phyloP scores from a whole-genome alignment of 106 monocot species.

The Chionographis japonica region DNA sequence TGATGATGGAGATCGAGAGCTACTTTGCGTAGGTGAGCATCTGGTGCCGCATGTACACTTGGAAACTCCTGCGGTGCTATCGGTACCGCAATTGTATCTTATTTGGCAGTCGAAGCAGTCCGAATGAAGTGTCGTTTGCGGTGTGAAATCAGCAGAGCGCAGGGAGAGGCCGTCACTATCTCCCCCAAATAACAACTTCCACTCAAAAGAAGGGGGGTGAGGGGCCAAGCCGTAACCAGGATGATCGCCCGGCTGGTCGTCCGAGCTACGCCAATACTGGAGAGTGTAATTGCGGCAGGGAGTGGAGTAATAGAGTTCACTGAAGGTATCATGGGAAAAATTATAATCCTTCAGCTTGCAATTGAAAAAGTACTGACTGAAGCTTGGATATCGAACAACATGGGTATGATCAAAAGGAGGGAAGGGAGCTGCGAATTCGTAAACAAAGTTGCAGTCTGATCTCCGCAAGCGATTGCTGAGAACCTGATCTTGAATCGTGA shows the following conservation, averaged over 20 bases:
- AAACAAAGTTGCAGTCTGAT: too few species aligned
- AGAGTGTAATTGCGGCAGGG: background rate
- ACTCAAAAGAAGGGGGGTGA: background rate
- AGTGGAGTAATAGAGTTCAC: background rate
- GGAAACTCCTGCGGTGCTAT: background rate
- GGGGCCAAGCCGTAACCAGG: too few species aligned
- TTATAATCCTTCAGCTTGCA: background rate
- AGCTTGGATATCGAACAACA: too few species aligned
- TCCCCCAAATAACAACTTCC: background rate
- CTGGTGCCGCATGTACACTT: too few species aligned
- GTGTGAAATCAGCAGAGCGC: constrained; percentile 10
- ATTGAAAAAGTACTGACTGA: too few species aligned
- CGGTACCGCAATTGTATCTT: background rate
- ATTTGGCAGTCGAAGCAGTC: constrained; percentile 13
- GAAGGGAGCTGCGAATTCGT: too few species aligned
- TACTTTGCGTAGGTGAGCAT: too few species aligned
- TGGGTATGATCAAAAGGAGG: too few species aligned
- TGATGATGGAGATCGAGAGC: too few species aligned
- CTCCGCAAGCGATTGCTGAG: too few species aligned
- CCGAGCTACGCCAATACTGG: background rate
- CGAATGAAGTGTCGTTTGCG: background rate
- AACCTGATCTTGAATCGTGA: too few species aligned
- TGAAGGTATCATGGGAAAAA: background rate
- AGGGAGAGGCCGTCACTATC: background rate
- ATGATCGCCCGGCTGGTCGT: background rate